Base-by-base conservation (phyloP, 306 rosid genomes). In the Leucaena leucocephala region DNA sequence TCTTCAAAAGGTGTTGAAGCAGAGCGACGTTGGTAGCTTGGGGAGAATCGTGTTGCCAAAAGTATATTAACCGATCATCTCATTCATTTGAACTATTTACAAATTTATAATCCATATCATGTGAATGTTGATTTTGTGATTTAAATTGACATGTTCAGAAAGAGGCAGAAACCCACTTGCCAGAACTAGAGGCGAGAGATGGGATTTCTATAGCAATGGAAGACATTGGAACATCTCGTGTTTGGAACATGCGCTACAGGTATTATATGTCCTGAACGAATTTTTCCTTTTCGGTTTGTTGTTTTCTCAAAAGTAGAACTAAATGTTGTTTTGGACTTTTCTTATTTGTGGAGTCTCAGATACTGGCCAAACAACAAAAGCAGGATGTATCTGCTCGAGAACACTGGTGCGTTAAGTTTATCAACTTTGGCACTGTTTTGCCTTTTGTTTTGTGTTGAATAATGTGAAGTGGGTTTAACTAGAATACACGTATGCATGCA, bases 311-410 rank as follows among this genome's bases (percentile, higher is more conserved):
- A 55, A 55, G 62, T 55, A 55, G 33, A 19, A 55, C 38, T 76
- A 79, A 73, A 78, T 73, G 45, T 64, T 78, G 34, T 58, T 1
- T 71, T 57, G 71, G 67, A 33, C 7, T 61, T 81, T 78, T 52
- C 58, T 74, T 50, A 68, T 65, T 87, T 44, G 11, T 22, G 90
- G 90, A 88, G 93, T 85, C 77, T 57, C 97, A 95, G 99, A 85
- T 95, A 95, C 84, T 95, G 99, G 99, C 99, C 99, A 35, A 95
- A 95, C 88, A 95, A 93, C 77, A 95, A 95, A 86, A 95, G 99
- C 87, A 90, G 99, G 82, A 95, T 95, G 99, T 95, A 95, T 90
- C 91, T 95, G 76, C 98, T 95, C 7, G 99, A 95, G 87, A 95
- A 93, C 82, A 95, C 99, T 59, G 99, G 98, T 94, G 79, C 16